Percentiles rank a stretch among this genome's conserved stretches.
phyloP scores from a whole-genome alignment of 441 rosid genomes.

The Raphanus hybrid region DNA sequence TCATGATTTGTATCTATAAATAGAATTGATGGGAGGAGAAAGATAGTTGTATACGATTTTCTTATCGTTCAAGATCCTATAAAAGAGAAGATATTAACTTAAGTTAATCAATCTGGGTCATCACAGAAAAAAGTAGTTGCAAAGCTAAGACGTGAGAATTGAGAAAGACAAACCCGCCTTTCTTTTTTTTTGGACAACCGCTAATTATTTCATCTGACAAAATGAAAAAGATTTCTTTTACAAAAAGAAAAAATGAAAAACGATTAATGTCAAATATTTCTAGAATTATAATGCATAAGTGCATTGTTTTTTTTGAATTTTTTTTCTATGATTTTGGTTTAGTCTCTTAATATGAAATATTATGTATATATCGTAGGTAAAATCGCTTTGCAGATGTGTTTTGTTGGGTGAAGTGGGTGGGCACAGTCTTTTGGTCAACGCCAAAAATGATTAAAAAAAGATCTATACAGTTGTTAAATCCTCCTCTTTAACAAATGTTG shows the following conservation, averaged over 20 bases:
- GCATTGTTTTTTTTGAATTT: too few relatives aligned
- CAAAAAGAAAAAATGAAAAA: too few relatives aligned
- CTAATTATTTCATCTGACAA: too few relatives aligned
- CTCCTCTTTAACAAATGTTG: not conserved
- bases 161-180: too few relatives aligned
- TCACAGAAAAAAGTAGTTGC: too few relatives aligned
- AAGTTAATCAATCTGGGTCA: too few relatives aligned
- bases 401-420: not conserved
- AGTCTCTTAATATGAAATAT: not conserved
- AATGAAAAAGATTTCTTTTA: too few relatives aligned
- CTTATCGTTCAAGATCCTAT: slow-evolving; percentile 8
- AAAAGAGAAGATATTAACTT: not conserved
- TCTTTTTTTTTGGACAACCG: too few relatives aligned
- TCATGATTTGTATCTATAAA: slow-evolving; percentile 16
- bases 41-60: not conserved
- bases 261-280: too few relatives aligned
- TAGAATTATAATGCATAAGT: too few relatives aligned
- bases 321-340: too few relatives aligned
- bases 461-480: not conserved
- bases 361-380: not conserved
- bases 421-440: not conserved
- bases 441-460: not conserved
- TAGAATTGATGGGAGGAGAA: slow-evolving; percentile 19
- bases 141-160: too few relatives aligned
- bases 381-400: not conserved